Base-by-base conservation (phyloP, 441 rosid genomes). In the Omphalea diandra region DNA sequence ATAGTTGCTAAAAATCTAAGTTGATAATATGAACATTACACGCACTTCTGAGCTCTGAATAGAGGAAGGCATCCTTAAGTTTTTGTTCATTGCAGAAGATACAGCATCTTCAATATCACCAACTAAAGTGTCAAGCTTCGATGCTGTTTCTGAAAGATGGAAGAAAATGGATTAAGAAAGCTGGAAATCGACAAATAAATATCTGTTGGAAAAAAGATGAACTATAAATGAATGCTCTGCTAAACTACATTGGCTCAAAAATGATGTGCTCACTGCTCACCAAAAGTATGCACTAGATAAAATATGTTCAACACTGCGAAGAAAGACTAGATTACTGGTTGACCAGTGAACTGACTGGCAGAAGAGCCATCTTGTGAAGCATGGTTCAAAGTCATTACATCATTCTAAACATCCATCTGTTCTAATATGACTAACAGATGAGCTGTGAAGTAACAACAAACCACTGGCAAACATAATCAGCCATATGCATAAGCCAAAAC, bases 31-130 rank as follows among this genome's bases (percentile, higher is more conserved):
- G 55, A n/a, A 72, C 41, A 69, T n/a, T 62, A 59, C 63, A 67
- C 97, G 76, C 80, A 92, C 98, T 76, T 88, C 93, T 74, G 84
- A 85, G 73, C 65, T 79, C 58, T 63, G 82, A 4, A 84, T 27
- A 7, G 85, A 80, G 24, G 87, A 76, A 66, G 78, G 73, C 79
- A 73, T 86, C 67, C 78, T 78, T 49, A 79, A 73, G 77, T 81
- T 93, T 79, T 81, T 88, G 72, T 75, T 87, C 83, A 90, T 59
- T 15, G 87, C 71, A 68, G 87, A 87, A 80, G 91, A 83, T 54
- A 92, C 96, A 56, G 86, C 88, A 84, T 94, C 99, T 83, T 94
- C 99, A 44, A 94, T 86, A 50, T 92, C 97, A 73, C 97, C 97
- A 58, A 89, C 87, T 74, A 92, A 76, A 72, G 81, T 81, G 75